Evolutionary conservation across 352 stramenopile genomes (phyloP).

Genomic region (Pythium dissimile): DNA sequence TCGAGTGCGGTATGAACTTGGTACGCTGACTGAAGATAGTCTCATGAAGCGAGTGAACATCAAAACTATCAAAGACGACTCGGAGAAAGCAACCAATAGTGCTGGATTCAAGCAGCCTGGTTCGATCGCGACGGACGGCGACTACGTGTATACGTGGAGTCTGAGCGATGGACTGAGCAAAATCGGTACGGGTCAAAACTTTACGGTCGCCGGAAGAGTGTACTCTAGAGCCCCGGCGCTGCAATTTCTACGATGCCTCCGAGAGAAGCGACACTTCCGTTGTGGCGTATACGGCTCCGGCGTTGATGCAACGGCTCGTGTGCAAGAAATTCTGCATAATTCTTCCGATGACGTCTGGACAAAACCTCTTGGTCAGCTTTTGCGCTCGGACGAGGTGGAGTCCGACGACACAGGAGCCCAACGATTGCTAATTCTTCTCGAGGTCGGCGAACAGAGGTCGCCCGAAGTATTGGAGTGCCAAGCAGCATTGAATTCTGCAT

Average conservation of each 20-base stretch:
- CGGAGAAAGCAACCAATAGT: background rate
- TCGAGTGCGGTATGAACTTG: conserved; percentile 48
- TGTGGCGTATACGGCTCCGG: conserved; percentile 39
- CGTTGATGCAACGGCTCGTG: conserved; percentile 32
- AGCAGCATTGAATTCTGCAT: too few species aligned
- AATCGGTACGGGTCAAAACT: conserved; percentile 67
- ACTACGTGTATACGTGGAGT: conserved; percentile 62
- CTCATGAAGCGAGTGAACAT: conserved; percentile 47
- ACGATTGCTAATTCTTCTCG: background rate
- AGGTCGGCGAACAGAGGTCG: too few species aligned
- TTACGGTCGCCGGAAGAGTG: conserved; percentile 66
- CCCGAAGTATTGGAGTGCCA: too few species aligned
- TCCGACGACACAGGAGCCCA: background rate
- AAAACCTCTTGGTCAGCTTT: background rate
- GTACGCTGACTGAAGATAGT: conserved; percentile 37
- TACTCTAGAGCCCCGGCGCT: conserved; percentile 35
- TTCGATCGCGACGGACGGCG: conserved; percentile 60
- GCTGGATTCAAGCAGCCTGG: background rate
- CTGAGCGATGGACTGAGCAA: conserved; percentile 41
- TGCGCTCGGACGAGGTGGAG: background rate
- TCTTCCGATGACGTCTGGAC: background rate
- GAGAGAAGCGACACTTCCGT: conserved; percentile 25
- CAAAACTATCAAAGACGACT: conserved; percentile 32
- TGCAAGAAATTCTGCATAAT: conserved; percentile 5
- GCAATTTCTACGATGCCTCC: conserved; percentile 27